Conservation (phyloP, 768 basidiomycete genomes). For the Exidia glandulosa region DNA sequence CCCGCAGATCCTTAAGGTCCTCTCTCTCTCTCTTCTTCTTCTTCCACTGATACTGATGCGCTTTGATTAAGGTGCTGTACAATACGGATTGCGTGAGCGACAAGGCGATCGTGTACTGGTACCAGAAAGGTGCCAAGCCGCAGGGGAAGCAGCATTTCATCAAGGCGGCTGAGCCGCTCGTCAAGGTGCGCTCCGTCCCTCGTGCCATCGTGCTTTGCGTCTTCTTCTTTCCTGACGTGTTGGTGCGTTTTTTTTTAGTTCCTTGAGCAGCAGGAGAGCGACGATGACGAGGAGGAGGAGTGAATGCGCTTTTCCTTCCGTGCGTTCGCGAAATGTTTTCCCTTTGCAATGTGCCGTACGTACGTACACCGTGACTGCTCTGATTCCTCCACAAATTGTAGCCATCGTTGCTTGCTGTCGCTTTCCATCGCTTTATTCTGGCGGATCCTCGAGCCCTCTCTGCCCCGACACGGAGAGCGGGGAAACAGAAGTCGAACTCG, state of each 20-base stretch:
- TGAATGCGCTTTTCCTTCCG: no score
- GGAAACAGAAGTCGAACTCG: no score
- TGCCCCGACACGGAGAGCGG: no score
- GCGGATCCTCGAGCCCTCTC: no score
- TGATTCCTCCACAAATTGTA: no score
- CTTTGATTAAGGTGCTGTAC: slow-evolving; percentile 62
- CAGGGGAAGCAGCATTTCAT: slow-evolving; percentile 94
- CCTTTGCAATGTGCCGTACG: no score
- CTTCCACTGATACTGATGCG: neutral
- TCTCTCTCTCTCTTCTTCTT: slow-evolving; percentile 1
- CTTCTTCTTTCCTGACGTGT: slow-evolving; percentile 3
- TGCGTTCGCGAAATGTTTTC: no score
- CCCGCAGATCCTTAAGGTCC: slow-evolving; percentile 84
- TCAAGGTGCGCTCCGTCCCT: slow-evolving; percentile 50
- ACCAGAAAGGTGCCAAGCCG: slow-evolving; percentile 91
- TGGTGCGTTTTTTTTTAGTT: slow-evolving; percentile 41
- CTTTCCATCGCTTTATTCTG: no score
- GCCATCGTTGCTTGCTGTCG: no score
- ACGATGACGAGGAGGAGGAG: slow-evolving; percentile 60
- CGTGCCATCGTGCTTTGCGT: neutral
- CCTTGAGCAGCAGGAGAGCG: slow-evolving; percentile 72
- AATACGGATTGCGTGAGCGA: slow-evolving; percentile 93
- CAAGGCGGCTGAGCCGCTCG: slow-evolving; percentile 74
- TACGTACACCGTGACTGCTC: no score
- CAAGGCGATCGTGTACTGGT: slow-evolving; percentile 96